Evolutionary conservation across 73 alveolate genomes (phyloP).

Genomic region (Paramecium sexaurelia): DNA sequence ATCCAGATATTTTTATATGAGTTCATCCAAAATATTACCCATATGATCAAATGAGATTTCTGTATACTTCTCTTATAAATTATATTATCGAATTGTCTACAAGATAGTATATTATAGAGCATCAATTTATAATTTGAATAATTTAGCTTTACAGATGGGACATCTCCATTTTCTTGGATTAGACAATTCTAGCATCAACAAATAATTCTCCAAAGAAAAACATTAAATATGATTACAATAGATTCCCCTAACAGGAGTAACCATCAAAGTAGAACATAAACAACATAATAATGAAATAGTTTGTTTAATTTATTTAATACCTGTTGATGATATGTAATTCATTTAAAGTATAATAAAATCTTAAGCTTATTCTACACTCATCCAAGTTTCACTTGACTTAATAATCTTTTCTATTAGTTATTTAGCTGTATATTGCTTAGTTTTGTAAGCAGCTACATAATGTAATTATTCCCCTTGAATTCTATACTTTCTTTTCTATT

Average conservation of each 20-base stretch:
- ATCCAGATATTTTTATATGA: background rate
- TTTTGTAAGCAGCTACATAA: background rate
- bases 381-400: background rate
- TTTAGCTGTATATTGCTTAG: background rate
- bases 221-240: slow-evolving; percentile 44
- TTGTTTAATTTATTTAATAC: background rate
- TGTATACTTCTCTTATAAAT: background rate
- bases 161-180: slow-evolving; percentile 45
- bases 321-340: background rate
- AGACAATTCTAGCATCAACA: background rate
- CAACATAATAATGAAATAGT: background rate
- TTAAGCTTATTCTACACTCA: slow-evolving; percentile 44
- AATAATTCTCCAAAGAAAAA: background rate
- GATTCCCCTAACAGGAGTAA: slow-evolving; percentile 42
- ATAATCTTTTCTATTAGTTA: background rate
- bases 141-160: slow-evolving; percentile 24
- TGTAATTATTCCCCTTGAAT: background rate
- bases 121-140: slow-evolving; percentile 15
- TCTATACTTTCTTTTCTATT: background rate
- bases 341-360: background rate
- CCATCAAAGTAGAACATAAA: background rate
- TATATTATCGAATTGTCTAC: background rate
- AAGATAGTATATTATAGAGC: background rate
- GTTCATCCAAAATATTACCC: background rate
- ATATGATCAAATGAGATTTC: slow-evolving; percentile 18